These are phyloP conservation scores for Eryngium alpinum DNA, from an alignment of 140 eudicot species.

Conservation along the genomic window DNA sequence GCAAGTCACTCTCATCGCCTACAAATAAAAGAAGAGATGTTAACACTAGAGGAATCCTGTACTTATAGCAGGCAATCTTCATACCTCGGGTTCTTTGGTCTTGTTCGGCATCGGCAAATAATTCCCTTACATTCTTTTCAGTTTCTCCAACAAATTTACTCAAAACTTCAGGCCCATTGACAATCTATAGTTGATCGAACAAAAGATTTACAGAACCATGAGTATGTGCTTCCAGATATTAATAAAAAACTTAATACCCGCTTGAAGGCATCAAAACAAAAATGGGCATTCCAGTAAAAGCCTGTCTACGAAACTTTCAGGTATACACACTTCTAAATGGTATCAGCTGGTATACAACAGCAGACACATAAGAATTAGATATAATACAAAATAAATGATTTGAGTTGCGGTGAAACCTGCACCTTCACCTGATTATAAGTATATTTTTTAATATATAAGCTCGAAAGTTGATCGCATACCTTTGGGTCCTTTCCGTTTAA, in stretches of 20 bases:
- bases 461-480: slow-evolving; percentile 31
- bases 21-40: slow-evolving; percentile 18
- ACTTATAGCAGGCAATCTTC: slow-evolving; percentile 13
- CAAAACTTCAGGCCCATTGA: slow-evolving; percentile 96
- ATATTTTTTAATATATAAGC: background rate
- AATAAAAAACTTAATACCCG: background rate
- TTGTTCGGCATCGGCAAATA: slow-evolving; percentile 98
- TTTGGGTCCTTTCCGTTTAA: slow-evolving; percentile 93
- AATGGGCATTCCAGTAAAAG: background rate
- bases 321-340: background rate
- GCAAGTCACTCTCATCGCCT: slow-evolving; percentile 98
- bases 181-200: slow-evolving; percentile 44
- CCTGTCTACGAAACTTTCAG: background rate
- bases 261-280: background rate
- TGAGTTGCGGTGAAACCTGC: background rate
- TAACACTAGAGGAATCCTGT: slow-evolving; percentile 2
- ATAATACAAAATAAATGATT: background rate
- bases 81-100: slow-evolving; percentile 89
- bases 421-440: too few species aligned
- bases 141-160: slow-evolving; percentile 99
- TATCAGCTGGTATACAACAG: background rate
- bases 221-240: slow-evolving; percentile 5
- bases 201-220: background rate
- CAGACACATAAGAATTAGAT: too few species aligned
- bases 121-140: slow-evolving; percentile 90